Conservation (phyloP, 2,329 filamentous ascomycete genomes). For the Bipolaris zeicola region DNA sequence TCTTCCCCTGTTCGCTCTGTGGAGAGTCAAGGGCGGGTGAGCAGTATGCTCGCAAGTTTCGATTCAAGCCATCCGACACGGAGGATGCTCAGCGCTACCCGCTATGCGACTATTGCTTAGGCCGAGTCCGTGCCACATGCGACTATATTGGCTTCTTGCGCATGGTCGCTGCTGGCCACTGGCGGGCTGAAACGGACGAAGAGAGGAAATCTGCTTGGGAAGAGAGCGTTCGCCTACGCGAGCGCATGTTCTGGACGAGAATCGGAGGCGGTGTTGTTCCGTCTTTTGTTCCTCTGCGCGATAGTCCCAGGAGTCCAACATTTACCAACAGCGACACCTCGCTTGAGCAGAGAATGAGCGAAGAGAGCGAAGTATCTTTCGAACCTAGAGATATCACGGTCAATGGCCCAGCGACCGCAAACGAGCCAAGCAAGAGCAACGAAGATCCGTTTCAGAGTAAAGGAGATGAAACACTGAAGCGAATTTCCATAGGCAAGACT, state of each 20-base stretch:
- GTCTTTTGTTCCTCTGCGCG: constrained; percentile 50
- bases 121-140: constrained; percentile 82
- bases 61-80: constrained; percentile 86
- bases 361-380: constrained; percentile 36
- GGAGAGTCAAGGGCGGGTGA: constrained; percentile 78
- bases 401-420: constrained; percentile 12
- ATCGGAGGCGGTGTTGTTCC: constrained; percentile 91
- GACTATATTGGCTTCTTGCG: constrained; percentile 91
- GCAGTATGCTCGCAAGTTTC: constrained; percentile 76
- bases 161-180: constrained; percentile 90
- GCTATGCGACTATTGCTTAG: constrained; percentile 85
- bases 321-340: constrained; percentile 29
- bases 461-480: constrained; percentile 34
- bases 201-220: constrained; percentile 92
- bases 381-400: constrained; percentile 27
- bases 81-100: constrained; percentile 88
- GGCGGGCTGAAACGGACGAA: constrained; percentile 81
- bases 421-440: constrained; percentile 28
- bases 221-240: constrained; percentile 84
- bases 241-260: constrained; percentile 97
- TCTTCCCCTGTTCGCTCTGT: constrained; percentile 82
- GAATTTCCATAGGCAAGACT: constrained; percentile 48
- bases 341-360: constrained; percentile 33
- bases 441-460: constrained; percentile 44
- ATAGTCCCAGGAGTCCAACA: constrained; percentile 41